Percentiles rank a stretch among this genome's conserved stretches.
Conservation (phyloP, 2,329 filamentous ascomycete genomes). For the Arthroderma sp. region DNA sequence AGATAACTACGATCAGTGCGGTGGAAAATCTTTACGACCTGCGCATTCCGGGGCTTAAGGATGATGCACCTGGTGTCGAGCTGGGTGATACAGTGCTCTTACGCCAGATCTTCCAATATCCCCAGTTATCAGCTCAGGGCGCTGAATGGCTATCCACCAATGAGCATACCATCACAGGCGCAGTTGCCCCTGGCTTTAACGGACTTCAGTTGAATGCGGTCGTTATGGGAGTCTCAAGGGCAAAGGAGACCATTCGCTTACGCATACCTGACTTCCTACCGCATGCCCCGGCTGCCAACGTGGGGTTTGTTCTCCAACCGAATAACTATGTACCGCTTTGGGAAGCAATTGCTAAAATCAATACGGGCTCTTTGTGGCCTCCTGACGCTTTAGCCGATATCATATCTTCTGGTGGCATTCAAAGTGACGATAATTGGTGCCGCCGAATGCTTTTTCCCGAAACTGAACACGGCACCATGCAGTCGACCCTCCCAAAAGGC, state of each 20-base stretch:
- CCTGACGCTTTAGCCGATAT: conserved; percentile 37
- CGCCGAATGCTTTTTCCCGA: conserved; percentile 33
- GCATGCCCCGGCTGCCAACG: conserved; percentile 11
- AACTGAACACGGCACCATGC: conserved; percentile 23
- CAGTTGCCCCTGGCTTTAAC: conserved; percentile 15
- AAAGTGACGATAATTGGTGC: conserved; percentile 12
- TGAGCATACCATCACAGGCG: conserved; percentile 9
- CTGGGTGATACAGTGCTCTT: conserved; percentile 16
- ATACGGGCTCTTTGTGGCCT: conserved; percentile 36
- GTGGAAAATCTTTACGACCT: conserved; percentile 13
- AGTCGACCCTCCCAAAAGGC: conserved; percentile 25
- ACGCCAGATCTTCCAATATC: conserved; percentile 14
- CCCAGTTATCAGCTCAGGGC: conserved; percentile 10
- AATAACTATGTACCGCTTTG: conserved; percentile 11
- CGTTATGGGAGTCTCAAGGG: conserved; percentile 13
- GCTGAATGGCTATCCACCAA: conserved; percentile 11
- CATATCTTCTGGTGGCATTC: conserved; percentile 25
- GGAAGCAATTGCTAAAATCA: conserved; percentile 11
- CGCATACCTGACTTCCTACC: conserved; percentile 11
- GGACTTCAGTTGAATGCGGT: conserved; percentile 15
- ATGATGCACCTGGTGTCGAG: conserved; percentile 13
- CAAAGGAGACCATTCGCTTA: conserved; percentile 13
- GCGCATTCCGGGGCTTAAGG: conserved; percentile 15
- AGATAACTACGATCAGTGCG: conserved; percentile 6
- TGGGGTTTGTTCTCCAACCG: conserved; percentile 13